Conservation (phyloP, 225 moss, liverwort and hornwort species). For the Sphagnum contortum region DNA sequence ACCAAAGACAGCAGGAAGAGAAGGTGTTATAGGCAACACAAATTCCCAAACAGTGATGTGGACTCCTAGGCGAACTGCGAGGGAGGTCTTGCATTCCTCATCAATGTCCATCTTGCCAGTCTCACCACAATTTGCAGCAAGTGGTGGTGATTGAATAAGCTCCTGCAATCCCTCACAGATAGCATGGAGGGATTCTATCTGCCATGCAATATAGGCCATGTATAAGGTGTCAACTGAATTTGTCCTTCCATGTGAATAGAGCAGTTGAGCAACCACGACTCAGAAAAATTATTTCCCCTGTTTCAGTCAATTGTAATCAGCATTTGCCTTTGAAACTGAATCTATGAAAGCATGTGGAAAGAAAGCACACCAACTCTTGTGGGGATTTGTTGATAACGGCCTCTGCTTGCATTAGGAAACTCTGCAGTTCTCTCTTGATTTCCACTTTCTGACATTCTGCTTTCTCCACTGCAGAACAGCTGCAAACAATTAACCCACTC, state of each 20-base stretch:
- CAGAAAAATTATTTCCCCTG: no score
- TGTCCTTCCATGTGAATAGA: not conserved
- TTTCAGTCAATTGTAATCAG: conserved; percentile 8
- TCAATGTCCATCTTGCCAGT: conserved; percentile 84
- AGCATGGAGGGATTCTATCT: conserved; percentile 57
- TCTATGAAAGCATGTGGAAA: conserved; percentile 13
- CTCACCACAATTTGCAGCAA: conserved; percentile 46
- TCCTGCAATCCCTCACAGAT: conserved; percentile 58
- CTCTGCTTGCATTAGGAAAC: conserved; percentile 39
- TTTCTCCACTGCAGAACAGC: conserved; percentile 36
- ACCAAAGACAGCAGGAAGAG: conserved; percentile 84
- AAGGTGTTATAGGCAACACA: conserved; percentile 65
- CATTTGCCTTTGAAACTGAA: conserved; percentile 2
- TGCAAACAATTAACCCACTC: conserved; percentile 8
- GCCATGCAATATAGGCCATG: conserved; percentile 6
- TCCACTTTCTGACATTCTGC: conserved; percentile 50
- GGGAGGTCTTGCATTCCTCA: conserved; percentile 54
- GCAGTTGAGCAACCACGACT: not conserved
- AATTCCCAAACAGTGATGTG: conserved; percentile 81
- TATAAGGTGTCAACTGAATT: no score
- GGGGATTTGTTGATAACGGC: conserved; percentile 23
- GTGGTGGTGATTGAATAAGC: conserved; percentile 56
- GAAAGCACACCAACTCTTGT: conserved; percentile 51
- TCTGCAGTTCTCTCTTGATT: conserved; percentile 54
- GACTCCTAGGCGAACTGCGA: conserved; percentile 59